phyloP scores from a whole-genome alignment of 1,139 yeast genomes.

The Yamadazyma oceani region DNA sequence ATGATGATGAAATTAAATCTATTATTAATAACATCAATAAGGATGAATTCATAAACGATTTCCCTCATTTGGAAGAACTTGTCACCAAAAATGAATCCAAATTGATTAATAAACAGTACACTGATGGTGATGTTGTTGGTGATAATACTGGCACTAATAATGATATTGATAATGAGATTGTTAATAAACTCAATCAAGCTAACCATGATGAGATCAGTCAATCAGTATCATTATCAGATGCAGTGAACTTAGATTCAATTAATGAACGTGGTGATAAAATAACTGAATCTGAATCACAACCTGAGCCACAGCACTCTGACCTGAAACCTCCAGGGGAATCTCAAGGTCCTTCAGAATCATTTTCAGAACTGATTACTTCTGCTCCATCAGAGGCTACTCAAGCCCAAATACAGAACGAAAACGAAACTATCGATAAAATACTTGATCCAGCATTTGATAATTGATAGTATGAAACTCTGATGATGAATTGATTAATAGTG shows the following conservation, averaged over 20 bases:
- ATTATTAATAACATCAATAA: conserved; percentile 23
- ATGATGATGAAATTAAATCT: conserved; percentile 21
- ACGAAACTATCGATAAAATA: conserved; percentile 19
- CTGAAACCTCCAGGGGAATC: conserved; percentile 15
- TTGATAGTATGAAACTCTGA: too few relatives aligned
- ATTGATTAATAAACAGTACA: conserved; percentile 9
- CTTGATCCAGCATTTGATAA: conserved; percentile 19
- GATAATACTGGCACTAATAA: conserved; percentile 2
- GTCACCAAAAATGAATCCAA: conserved; percentile 13
- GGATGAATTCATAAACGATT: conserved; percentile 34
- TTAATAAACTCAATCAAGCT: conserved; percentile 1
- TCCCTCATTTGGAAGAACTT: conserved; percentile 26
- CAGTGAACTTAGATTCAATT: background rate
- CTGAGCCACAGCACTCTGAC: background rate
- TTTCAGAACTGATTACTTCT: too few relatives aligned
- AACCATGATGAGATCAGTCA: background rate
- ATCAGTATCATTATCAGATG: conserved; percentile 1
- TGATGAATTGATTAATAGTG: too few relatives aligned
- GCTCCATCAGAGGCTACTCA: background rate
- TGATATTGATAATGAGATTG: conserved; percentile 3
- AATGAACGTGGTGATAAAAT: conserved; percentile 2
- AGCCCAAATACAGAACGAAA: conserved; percentile 14
- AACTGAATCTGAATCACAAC: background rate
- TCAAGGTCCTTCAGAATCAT: conserved; percentile 15
- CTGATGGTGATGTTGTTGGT: conserved; percentile 5